Conservation (phyloP, 1,284 basidiomycete species). For the Blastosporella zonata region DNA sequence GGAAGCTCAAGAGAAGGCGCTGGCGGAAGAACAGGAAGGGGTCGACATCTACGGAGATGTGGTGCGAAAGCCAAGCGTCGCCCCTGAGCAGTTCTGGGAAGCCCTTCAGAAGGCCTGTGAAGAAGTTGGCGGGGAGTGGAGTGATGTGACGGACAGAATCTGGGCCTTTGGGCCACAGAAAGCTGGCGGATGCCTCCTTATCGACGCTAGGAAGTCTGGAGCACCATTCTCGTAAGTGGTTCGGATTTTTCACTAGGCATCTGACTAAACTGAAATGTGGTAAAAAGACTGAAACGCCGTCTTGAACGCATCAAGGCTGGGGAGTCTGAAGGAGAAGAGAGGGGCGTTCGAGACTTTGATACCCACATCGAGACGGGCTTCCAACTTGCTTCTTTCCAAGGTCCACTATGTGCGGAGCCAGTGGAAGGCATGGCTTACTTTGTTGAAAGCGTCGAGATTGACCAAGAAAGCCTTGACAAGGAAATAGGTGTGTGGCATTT, state of each 20-base stretch:
- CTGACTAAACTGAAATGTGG: slow-evolving; percentile 16
- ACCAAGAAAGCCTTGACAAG: slow-evolving; percentile 56
- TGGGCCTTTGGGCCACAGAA: slow-evolving; percentile 93
- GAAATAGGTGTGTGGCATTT: slow-evolving; percentile 51
- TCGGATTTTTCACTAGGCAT: slow-evolving; percentile 10
- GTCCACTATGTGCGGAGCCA: slow-evolving; percentile 94
- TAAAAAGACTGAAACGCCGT: slow-evolving; percentile 46
- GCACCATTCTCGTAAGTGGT: slow-evolving; percentile 53
- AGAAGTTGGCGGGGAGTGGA: slow-evolving; percentile 82
- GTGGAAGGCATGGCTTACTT: slow-evolving; percentile 93
- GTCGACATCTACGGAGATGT: slow-evolving; percentile 58
- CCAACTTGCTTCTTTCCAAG: slow-evolving; percentile 91
- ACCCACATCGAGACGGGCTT: slow-evolving; percentile 90
- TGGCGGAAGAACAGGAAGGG: slow-evolving; percentile 38
- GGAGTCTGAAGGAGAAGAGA: slow-evolving; percentile 33
- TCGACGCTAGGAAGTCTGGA: slow-evolving; percentile 61
- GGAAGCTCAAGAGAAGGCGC: slow-evolving; percentile 24
- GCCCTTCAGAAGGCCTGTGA: slow-evolving; percentile 65
- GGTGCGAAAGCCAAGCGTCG: slow-evolving; percentile 58
- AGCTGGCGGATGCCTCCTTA: slow-evolving; percentile 83
- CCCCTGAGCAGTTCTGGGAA: slow-evolving; percentile 80
- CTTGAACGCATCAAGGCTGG: slow-evolving; percentile 39
- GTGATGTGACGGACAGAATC: slow-evolving; percentile 65
- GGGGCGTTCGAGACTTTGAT: slow-evolving; percentile 61
- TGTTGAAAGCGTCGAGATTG: slow-evolving; percentile 73